Evolutionary conservation across 2,329 filamentous ascomycete genomes (phyloP), one percentile per base, ranked within the genome.

Genomic region (Conoideocrella luteorostrata): DNA sequence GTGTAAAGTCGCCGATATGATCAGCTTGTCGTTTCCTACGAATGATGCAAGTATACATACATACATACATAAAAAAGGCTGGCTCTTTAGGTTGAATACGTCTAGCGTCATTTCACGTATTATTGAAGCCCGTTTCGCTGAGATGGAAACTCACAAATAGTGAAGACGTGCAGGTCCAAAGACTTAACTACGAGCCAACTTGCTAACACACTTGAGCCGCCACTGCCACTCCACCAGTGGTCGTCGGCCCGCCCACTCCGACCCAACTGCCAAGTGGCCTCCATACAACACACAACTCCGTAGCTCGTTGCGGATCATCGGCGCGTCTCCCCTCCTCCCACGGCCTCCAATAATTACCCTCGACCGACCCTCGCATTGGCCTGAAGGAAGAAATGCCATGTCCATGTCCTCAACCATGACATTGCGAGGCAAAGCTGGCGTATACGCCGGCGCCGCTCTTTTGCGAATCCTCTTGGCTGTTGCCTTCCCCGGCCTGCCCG

Each of bases 391-490:
- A 28, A 23, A 39, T 36, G 43, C 43, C 43, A 45, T 48, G 43
- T 38, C 43, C 43, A 45, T 48, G 43, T 38, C 53, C 51, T 63
- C 48, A 52, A 63, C 49, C 52, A 68, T 67, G 64, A 63, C 63
- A 51, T 54, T 64, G 53, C 64, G 59, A 62, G 62, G 62, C 56
- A 68, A 67, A 55, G 62, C 62, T 49, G 64, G 66, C 57, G 75
- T 96, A 46, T 95, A 89, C 61, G 74, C 75, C 47, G 80, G 80
- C 41, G 91, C 90, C 46, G 83, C 86, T 44, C 76, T 82, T 50
- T 72, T 97, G 54, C 83, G 93, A 54, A 74, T 97, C 47, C 68
- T 88, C 44, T 77, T 97, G 42, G 90, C 89, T 62, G 72, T 82
- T 47, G 73, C 82, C 46, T 95, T 96, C 61, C 90, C 93, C 50